Evolutionary conservation across 208 protist genomes (phyloP), one percentile per base, ranked within the genome.

Genomic region (Crithidia acanthocephali): DNA sequence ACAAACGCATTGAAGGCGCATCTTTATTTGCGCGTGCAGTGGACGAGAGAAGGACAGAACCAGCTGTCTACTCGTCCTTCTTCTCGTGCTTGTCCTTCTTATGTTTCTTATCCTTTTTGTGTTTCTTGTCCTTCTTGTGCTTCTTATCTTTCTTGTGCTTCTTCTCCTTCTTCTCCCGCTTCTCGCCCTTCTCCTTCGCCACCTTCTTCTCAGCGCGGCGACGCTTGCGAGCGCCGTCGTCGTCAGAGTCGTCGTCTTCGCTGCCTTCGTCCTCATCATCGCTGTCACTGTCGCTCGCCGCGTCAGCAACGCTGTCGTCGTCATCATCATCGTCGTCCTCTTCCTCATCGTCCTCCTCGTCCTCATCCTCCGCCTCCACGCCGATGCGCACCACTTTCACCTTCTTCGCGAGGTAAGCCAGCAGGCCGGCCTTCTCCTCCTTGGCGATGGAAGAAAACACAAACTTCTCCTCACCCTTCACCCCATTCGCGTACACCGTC

Each of bases 401-500:
- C 57, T 84, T 88, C 8, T 47, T 84, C 16, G 64, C 71, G 20
- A 96, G 80, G 68, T 85, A 96, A 2, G 50, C 28, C 8, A 95
- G 61, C 23, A 96, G 69, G 0, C 66, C 74, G 13, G 74, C 68
- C 80, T 92, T 91, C 67, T 96, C 92, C 45, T 65, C 68, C 62
- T 87, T 89, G 30, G 92, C 87, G 22, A 96, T 68, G 3, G 67
- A 69, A 7, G 86, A 87, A 47, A 96, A 92, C 35, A 91, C 73
- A 22, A 87, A 67, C 77, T 90, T 89, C 16, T 88, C 81, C 58
- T 83, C 77, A 15, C 81, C 76, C 32, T 51, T 79, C 3, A 30
- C 44, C 15, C 59, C 53, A 25, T 63, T 32, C n/a, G 72, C 75
- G 68, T 83, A 86, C 22, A 96, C 86, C 11, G 65, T 81, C 42